These are phyloP conservation scores for Aspergillus brunneoviolaceus DNA, from an alignment of 2,329 filamentous ascomycete species.

Conservation along the genomic window DNA sequence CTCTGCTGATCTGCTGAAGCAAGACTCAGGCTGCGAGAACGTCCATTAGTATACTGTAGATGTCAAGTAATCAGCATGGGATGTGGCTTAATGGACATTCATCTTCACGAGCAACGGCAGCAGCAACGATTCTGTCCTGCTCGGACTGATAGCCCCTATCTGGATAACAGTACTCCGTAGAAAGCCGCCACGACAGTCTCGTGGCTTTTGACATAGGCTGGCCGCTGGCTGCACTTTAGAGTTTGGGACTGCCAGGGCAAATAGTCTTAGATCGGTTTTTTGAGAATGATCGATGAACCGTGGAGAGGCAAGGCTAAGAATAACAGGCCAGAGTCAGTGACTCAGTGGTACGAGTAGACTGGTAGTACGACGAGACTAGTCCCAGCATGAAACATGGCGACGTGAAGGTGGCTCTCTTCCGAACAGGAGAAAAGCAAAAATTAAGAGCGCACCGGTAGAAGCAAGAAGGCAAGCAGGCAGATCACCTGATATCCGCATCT, in stretches of 20 bases:
- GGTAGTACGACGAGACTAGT: not conserved
- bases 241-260: not conserved
- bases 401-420: not conserved
- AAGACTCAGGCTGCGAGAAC: not conserved
- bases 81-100: not conserved
- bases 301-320: not conserved
- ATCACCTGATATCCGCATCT: not conserved
- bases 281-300: not conserved
- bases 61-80: not conserved
- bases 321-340: not conserved
- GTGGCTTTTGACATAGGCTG: not conserved
- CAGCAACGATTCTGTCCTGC: not conserved
- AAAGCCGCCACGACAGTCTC: not conserved
- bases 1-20: not conserved
- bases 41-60: not conserved
- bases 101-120: not conserved
- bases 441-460: not conserved
- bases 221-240: not conserved
- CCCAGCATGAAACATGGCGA: not conserved
- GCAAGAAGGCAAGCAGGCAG: not conserved
- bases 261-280: not conserved
- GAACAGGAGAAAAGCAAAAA: not conserved
- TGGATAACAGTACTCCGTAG: not conserved
- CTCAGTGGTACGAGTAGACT: not conserved
- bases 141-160: not conserved